Evolutionary conservation across 1,284 basidiomycete species (phyloP), one percentile per base, ranked within the genome.

Genomic region (Cryptococcus neoformans): DNA sequence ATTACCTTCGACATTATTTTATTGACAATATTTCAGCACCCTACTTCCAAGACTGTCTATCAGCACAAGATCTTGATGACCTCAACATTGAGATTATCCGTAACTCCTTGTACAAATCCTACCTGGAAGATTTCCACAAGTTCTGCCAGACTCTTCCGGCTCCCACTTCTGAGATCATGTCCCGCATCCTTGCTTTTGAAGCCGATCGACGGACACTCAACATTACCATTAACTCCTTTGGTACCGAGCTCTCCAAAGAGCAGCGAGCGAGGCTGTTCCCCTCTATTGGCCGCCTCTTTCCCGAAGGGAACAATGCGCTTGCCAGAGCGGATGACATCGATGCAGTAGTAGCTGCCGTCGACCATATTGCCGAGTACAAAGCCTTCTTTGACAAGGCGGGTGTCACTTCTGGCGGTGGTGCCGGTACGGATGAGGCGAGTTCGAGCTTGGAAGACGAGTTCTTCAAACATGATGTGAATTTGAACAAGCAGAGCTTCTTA

Each of bases 11-110:
- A 10, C 8, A 14, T 21, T 6, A 14, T 16, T 21, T n/a, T 8
- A 10, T 49, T 51, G 56, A 55, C 12, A 17, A 12, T 10, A n/a
- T 44, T 8, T 1, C 62, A 94, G 94, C 96, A 1, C 91, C 93
- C 4, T 99, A 99, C 81, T 99, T 99, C 84, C 87, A 91, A 40
- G 89, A 93, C 68, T 97, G 94, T 76, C 83, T 99, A 47, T 90
- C 92, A 28, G 95, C 95, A 7, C 86, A 90, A 38, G 96, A 99
- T 75, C 85, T 99, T 42, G 96, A 99, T 75, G 96, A 99, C 77
- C 86, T 99, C 63, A 98, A 99, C 81, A 99, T 99, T 69, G 96
- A 99, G 81, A 98, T 99, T 79, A 95, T 99, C 78, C 91, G 96
- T 49, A 99, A 99, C 80, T 94, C 95, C n/a, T 88, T 99, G 48